Evolutionary conservation across 2,329 filamentous ascomycete species (phyloP).

Genomic region (Triangularia verruculosa): DNA sequence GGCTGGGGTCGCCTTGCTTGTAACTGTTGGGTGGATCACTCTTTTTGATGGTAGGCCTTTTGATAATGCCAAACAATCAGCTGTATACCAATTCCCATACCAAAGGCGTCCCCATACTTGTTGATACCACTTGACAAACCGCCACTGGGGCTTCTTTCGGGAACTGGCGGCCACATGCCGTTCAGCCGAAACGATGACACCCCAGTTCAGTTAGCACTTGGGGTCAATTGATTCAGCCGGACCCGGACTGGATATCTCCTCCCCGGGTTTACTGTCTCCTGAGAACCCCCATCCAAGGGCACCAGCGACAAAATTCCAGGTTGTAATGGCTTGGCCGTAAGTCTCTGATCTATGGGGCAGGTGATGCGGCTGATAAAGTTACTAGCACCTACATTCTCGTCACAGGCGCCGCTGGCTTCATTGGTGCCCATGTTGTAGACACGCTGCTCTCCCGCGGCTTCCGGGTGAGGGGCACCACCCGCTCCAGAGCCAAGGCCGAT

Average conservation of each 20-base stretch:
- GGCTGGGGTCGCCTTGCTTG: not conserved
- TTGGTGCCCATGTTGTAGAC: conserved; percentile 37
- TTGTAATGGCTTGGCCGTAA: not conserved
- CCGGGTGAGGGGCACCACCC: conserved; percentile 33
- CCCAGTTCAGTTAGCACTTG: not conserved
- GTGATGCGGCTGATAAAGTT: not conserved
- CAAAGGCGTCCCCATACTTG: too few species aligned
- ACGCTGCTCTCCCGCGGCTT: conserved; percentile 31
- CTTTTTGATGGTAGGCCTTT: not conserved
- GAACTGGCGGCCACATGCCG: not conserved
- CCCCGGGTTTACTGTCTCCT: too few species aligned
- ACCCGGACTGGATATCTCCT: too few species aligned
- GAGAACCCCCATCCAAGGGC: not conserved
- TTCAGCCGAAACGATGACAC: not conserved
- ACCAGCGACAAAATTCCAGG: not conserved
- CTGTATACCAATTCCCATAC: too few species aligned
- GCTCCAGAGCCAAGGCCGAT: conserved; percentile 32
- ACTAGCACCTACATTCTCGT: conserved; percentile 24
- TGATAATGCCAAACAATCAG: too few species aligned
- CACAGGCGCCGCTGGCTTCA: conserved; percentile 30
- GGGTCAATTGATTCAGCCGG: not conserved
- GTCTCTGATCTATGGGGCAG: not conserved
- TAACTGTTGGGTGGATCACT: not conserved
- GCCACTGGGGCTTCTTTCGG: too few species aligned
- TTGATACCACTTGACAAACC: too few species aligned